phyloP scores from a whole-genome alignment of 805 yeast genomes.

The Danielia reshetovae region DNA sequence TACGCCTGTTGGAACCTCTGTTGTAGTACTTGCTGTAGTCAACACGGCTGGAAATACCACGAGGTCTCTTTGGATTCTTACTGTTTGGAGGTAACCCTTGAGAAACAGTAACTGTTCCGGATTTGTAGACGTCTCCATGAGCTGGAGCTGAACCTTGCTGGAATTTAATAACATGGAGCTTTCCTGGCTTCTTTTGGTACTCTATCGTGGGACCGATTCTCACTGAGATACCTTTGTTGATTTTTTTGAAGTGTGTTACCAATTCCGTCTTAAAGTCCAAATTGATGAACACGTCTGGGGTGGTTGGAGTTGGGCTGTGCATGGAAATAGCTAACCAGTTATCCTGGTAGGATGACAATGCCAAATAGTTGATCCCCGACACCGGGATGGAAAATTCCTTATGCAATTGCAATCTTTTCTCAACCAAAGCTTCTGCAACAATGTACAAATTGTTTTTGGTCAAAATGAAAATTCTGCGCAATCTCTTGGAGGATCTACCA shows the following conservation, averaged over 20 bases:
- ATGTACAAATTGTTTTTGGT: slow-evolving; percentile 62
- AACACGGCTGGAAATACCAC: slow-evolving; percentile 40
- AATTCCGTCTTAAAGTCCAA: slow-evolving; percentile 87
- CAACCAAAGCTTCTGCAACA: slow-evolving; percentile 67
- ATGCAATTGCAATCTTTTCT: slow-evolving; percentile 49
- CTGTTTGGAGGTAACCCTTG: slow-evolving; percentile 75
- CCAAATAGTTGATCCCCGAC: slow-evolving; percentile 54
- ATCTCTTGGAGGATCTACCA: slow-evolving; percentile 84
- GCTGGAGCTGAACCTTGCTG: slow-evolving; percentile 55
- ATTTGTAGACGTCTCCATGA: slow-evolving; percentile 75
- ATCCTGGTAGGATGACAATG: slow-evolving; percentile 75
- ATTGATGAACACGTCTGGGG: slow-evolving; percentile 78
- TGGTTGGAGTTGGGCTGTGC: slow-evolving; percentile 41
- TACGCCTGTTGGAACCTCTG: slow-evolving; percentile 21
- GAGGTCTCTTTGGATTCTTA: slow-evolving; percentile 71
- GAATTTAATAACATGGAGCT: slow-evolving; percentile 72
- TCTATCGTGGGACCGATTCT: slow-evolving; percentile 67
- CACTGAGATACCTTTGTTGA: slow-evolving; percentile 56
- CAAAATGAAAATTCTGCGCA: slow-evolving; percentile 68
- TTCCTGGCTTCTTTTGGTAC: slow-evolving; percentile 90
- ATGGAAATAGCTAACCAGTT: slow-evolving; percentile 83
- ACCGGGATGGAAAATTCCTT: slow-evolving; percentile 65
- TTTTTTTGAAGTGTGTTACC: slow-evolving; percentile 63
- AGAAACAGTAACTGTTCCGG: slow-evolving; percentile 78
- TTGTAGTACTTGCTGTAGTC: slow-evolving; percentile 42